Percentiles rank a stretch among this genome's conserved stretches.
phyloP scores from a whole-genome alignment of 1,139 yeast genomes.

The Kodamaea fungicola region DNA sequence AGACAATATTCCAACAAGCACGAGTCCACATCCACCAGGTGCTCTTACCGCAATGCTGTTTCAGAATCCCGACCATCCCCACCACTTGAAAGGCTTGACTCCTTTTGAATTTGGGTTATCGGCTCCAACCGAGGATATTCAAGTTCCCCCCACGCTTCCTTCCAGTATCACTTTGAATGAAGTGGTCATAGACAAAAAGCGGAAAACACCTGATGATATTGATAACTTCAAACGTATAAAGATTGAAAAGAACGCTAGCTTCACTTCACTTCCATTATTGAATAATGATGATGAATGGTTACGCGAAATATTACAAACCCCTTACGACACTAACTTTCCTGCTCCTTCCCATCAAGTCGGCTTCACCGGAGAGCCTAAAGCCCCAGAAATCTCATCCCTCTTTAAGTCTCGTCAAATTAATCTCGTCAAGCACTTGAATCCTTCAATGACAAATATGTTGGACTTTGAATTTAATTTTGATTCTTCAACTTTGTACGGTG shows the following conservation, averaged over 20 bases:
- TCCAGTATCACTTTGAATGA: slow-evolving; percentile 3
- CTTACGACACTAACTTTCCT: slow-evolving; percentile 55
- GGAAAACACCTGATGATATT: slow-evolving; percentile 1
- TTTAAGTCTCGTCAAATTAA: slow-evolving; percentile 62
- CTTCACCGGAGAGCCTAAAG: slow-evolving; percentile 22
- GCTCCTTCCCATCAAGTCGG: slow-evolving; percentile 56
- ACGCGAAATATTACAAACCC: slow-evolving; percentile 60
- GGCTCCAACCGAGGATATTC: slow-evolving; percentile 4
- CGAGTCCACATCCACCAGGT: slow-evolving; percentile 2
- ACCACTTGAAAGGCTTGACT: slow-evolving; percentile 34
- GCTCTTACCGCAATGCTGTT: slow-evolving; percentile 26
- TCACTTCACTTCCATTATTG: slow-evolving; percentile 8
- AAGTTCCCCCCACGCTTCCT: slow-evolving; percentile 4
- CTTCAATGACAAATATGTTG: slow-evolving; percentile 10
- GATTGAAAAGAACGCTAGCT: slow-evolving; percentile 8
- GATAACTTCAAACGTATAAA: slow-evolving; percentile 5
- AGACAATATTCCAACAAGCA: slow-evolving; percentile 1
- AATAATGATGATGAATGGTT: slow-evolving; percentile 56
- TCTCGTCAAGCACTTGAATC: slow-evolving; percentile 41
- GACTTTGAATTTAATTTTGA: slow-evolving; percentile 14
- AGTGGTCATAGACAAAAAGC: slow-evolving; percentile 2
- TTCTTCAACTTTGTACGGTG: slow-evolving; percentile 8
- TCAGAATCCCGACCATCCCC: slow-evolving; percentile 34
- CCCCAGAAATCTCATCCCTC: slow-evolving; percentile 44
- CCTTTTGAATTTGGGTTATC: slow-evolving; percentile 34